Percentiles rank a stretch among this genome's conserved stretches.
Conservation (phyloP, 2,329 filamentous ascomycete species). For the Colletotrichum camelliae region DNA sequence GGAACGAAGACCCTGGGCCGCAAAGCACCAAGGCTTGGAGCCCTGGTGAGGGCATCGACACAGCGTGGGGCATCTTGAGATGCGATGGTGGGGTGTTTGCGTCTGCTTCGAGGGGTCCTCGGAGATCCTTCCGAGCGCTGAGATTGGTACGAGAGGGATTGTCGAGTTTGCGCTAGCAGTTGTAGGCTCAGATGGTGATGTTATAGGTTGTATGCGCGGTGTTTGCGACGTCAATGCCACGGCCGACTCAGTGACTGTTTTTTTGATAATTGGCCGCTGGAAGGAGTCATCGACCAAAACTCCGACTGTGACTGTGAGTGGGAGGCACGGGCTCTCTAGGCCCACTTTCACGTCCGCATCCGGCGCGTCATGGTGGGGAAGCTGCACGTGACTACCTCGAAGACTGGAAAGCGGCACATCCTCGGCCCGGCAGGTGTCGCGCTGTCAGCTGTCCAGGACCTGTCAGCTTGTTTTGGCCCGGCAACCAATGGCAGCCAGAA, state of each 20-base stretch:
- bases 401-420: neutral
- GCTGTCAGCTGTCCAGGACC: neutral
- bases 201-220: neutral
- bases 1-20: slow-evolving; percentile 81
- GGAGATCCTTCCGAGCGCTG: neutral
- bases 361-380: slow-evolving; percentile 2
- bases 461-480: slow-evolving; percentile 10
- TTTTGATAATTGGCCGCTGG: neutral
- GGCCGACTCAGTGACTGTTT: neutral
- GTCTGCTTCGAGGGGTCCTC: neutral
- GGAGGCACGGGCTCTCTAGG: neutral
- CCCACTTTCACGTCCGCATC: neutral
- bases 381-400: neutral
- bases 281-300: slow-evolving; percentile 19
- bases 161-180: neutral
- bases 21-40: slow-evolving; percentile 86
- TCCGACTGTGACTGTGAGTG: neutral
- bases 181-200: neutral
- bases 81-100: slow-evolving; percentile 15
- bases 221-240: neutral
- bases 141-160: neutral
- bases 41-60: slow-evolving; percentile 74
- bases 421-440: neutral
- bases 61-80: slow-evolving; percentile 74
- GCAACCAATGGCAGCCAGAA: slow-evolving; percentile 24